Evolutionary conservation across 2,329 filamentous ascomycete species (phyloP).

Genomic region (Penicillium hordei): DNA sequence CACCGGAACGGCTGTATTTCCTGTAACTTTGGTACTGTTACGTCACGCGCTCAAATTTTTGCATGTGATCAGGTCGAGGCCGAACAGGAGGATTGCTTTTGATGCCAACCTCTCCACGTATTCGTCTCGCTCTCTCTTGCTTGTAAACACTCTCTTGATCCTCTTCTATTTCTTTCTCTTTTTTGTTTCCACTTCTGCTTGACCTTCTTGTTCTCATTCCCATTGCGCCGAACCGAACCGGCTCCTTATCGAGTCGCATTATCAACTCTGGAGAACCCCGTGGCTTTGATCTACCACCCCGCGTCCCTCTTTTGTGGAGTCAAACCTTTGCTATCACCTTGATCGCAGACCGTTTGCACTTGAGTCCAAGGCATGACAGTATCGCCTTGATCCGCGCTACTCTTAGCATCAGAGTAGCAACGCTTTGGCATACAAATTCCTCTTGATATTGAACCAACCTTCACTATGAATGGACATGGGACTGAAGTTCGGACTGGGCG

Average conservation of each 20-base stretch:
- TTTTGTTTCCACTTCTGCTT: neutral
- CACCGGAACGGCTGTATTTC: constrained; percentile 2
- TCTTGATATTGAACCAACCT: neutral
- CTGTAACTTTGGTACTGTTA: constrained; percentile 34
- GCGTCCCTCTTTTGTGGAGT: constrained; percentile 11
- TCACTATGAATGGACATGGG: constrained; percentile 36
- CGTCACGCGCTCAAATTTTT: constrained; percentile 40
- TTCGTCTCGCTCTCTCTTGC: constrained; percentile 17
- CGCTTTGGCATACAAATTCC: neutral
- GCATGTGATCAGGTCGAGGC: constrained; percentile 35
- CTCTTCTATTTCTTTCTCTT: constrained; percentile 4
- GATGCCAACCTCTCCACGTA: constrained; percentile 4
- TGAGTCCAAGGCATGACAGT: constrained; percentile 31
- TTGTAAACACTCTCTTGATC: constrained; percentile 8
- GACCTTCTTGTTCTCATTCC: constrained; percentile 2
- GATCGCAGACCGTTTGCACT: constrained; percentile 3
- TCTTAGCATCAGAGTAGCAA: constrained; percentile 27
- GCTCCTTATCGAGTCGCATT: constrained; percentile 11
- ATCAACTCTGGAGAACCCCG: constrained; percentile 5
- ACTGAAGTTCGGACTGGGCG: constrained; percentile 37
- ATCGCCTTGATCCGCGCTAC: constrained; percentile 22
- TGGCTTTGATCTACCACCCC: constrained; percentile 11
- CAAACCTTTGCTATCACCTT: neutral
- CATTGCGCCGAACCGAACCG: neutral
- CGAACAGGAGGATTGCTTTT: constrained; percentile 24